These are phyloP conservation scores for Geopyxis carbonaria DNA, from an alignment of 495 filamentous ascomycete species.

Conservation along the genomic window DNA sequence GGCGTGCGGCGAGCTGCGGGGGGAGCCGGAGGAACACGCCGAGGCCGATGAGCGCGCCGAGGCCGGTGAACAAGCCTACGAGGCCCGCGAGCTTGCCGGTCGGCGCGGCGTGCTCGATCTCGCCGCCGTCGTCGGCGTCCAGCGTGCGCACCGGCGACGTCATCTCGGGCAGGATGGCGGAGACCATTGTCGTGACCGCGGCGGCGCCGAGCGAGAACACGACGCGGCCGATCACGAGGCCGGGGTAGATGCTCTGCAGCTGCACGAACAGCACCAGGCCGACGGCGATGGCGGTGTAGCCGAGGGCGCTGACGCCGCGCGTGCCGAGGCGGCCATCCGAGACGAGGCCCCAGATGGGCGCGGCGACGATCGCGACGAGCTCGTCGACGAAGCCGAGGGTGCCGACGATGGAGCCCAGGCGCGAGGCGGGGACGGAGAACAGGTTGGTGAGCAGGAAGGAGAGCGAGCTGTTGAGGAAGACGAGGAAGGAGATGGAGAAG, in stretches of 20 bases:
- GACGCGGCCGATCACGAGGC: constrained; percentile 68
- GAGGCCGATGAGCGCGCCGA: constrained; percentile 74
- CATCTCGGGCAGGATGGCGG: constrained; percentile 77
- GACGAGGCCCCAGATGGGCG: constrained; percentile 80
- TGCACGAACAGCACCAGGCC: constrained; percentile 68
- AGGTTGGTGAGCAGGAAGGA: constrained; percentile 90
- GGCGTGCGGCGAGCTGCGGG: constrained; percentile 47
- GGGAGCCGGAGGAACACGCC: constrained; percentile 72
- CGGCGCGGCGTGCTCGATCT: constrained; percentile 16
- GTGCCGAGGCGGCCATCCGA: constrained; percentile 68
- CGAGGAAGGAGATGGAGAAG: constrained; percentile 91
- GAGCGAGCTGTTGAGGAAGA: constrained; percentile 87
- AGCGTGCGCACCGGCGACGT: constrained; percentile 29
- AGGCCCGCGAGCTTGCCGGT: constrained; percentile 58
- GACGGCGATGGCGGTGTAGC: constrained; percentile 63
- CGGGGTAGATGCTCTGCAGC: constrained; percentile 68
- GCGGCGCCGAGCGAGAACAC: constrained; percentile 82
- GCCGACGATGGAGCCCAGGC: constrained; percentile 80
- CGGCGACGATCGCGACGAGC: constrained; percentile 73
- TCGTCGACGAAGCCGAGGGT: constrained; percentile 95
- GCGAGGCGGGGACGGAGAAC: constrained; percentile 44
- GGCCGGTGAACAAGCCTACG: constrained; percentile 82
- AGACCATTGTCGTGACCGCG: constrained; percentile 91
- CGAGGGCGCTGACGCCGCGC: constrained; percentile 56
- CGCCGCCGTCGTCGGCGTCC: constrained; percentile 8